Conservation (phyloP, 192 early-diverging fungal genomes). For the Neocallimastix lanati region DNA sequence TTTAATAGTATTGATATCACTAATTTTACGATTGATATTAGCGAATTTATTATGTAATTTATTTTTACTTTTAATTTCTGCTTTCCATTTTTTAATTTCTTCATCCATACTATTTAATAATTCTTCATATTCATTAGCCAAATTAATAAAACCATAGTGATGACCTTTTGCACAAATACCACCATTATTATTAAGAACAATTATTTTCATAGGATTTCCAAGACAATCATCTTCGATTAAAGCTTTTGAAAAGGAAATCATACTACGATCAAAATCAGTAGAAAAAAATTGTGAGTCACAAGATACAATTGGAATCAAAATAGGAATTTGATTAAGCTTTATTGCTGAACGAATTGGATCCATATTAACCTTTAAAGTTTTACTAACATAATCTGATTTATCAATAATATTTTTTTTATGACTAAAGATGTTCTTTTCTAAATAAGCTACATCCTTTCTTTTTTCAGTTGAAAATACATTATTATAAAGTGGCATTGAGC, state of each 20-base stretch:
- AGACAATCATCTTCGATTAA: constrained; percentile 3
- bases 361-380: constrained; percentile 15
- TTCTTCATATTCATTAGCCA: constrained; percentile 52
- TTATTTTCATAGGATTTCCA: constrained; percentile 29
- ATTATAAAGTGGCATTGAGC: constrained; percentile 46
- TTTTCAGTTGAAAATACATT: constrained; percentile 26
- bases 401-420: not conserved
- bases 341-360: constrained; percentile 35
- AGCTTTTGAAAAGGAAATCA: constrained; percentile 14
- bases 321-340: constrained; percentile 43
- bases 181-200: constrained; percentile 51
- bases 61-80: not conserved
- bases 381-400: constrained; percentile 1
- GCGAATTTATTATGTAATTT: not conserved
- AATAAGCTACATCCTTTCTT: not conserved
- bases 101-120: constrained; percentile 18
- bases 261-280: constrained; percentile 28
- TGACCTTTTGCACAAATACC: constrained; percentile 35
- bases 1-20: not conserved
- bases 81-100: constrained; percentile 8
- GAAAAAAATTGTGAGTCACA: constrained; percentile 21
- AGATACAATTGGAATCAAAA: constrained; percentile 28
- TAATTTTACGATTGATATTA: not conserved
- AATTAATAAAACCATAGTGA: constrained; percentile 55
- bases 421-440: not conserved